Evolutionary conservation across 1,284 basidiomycete species (phyloP).

Genomic region (Sphagnurus paluster): DNA sequence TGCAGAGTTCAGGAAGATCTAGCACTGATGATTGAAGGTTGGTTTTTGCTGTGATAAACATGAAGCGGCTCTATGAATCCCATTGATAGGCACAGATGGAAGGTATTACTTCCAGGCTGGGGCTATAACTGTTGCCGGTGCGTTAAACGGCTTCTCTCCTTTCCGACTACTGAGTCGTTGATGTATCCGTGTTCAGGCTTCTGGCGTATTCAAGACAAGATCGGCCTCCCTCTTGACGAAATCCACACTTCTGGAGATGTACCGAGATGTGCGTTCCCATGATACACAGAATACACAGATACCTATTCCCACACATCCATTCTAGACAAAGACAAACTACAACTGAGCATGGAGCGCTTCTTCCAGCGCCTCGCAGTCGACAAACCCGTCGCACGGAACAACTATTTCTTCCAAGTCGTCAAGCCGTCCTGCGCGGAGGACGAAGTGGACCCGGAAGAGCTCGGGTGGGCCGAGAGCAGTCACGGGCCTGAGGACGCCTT

Average conservation of each 20-base stretch:
- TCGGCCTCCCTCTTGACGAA: constrained; percentile 70
- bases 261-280: constrained; percentile 58
- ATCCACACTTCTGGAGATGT: constrained; percentile 72
- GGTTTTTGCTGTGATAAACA: constrained; percentile 3
- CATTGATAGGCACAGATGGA: constrained; percentile 52
- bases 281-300: not conserved
- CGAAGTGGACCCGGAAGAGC: constrained; percentile 59
- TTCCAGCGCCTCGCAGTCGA: constrained; percentile 64
- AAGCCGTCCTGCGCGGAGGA: constrained; percentile 26
- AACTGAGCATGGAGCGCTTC: constrained; percentile 67
- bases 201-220: constrained; percentile 79
- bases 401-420: constrained; percentile 67
- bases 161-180: constrained; percentile 2
- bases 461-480: constrained; percentile 66
- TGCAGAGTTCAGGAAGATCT: constrained; percentile 66
- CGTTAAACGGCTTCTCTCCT: constrained; percentile 13
- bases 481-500: constrained; percentile 66
- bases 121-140: constrained; percentile 65
- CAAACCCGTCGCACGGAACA: constrained; percentile 73
- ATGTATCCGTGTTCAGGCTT: constrained; percentile 48
- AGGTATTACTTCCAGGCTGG: constrained; percentile 76
- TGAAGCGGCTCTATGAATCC: not conserved
- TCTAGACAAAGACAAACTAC: constrained; percentile 63
- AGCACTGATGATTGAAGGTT: constrained; percentile 76
- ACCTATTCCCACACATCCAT: not conserved